Evolutionary conservation across 768 basidiomycete species (phyloP), one percentile per base, ranked within the genome.

Genomic region (Phanerodontia chrysosporium): DNA sequence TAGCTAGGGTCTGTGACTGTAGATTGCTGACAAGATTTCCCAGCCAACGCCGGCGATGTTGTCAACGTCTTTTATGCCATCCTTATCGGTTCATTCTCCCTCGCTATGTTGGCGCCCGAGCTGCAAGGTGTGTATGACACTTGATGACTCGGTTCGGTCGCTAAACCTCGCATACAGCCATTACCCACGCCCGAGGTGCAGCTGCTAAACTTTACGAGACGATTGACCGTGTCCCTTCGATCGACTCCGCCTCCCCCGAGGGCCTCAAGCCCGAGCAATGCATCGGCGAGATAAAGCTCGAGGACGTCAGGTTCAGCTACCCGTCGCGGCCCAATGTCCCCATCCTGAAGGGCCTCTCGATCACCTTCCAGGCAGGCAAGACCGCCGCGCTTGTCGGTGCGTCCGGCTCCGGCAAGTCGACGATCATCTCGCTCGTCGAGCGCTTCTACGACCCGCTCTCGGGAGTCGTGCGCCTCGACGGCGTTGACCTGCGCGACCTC

Each of bases 181-280:
- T 98, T 62, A 82, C 83, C 13, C 83, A 86, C 62, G 95, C 83
- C 30, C 84, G 85, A 62, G 90, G 84, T 16, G 95, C 95, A 24
- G 94, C 92, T 18, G 89, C 89, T n/a, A 97, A 96, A 69, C 77
- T 98, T 6, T 96, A 80, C 68, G 77, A 82, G 21, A 95, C 95
- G 2, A 97, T 98, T 61, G 91, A 95, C 65, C 87, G 95, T 30
- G 77, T 90, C 7, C 95, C 95, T 5, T 72, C 77, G 3, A 98
- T 98, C 66, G 94, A 98, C 72, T 93, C 92, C 6, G 80, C 87
- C 2, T 73, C 83, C 57, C 76, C 82, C 0, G 75, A 66, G 3
- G 95, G 95, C 8, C 71, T 81, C 36, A 86, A 86, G 68, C 92
- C 84, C 0, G 84, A 83, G 30, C 72, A 73, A 0, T 84, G 92